Evolutionary conservation across 352 stramenopile genomes (phyloP), one percentile per base, ranked within the genome.

Genomic region (Peronospora destructor): DNA sequence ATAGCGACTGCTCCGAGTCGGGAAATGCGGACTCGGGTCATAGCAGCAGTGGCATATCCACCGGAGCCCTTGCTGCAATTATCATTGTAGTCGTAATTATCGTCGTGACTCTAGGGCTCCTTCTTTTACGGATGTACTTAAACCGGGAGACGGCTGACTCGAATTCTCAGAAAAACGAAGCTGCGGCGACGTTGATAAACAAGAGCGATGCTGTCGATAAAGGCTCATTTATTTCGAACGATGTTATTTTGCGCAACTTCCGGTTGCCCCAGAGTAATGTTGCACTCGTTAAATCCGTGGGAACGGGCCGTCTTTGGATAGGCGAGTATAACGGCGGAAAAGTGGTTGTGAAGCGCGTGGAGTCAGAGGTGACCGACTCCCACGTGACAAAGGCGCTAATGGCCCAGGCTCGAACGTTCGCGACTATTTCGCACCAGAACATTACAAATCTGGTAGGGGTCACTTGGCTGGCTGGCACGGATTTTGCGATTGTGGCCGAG

Each of bases 401-500:
- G 56, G 66, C 65, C 3, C 74, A 90, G 37, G 63, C 72, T 3
- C 61, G 66, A 29, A 61, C 59, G 25, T 54, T 89, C 5, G 66
- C 71, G 26, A 63, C 61, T 6, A 59, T 89, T 23, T 66, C 59
- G 16, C 80, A 91, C 26, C 66, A 70, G 8, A 88, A 85, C 38
- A 71, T 91, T 40, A 76, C 85, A 16, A 73, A 47, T 17, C 48
- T 89, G 12, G 51, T 85, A 14, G 80, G 80, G 8, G 73, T 89
- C 6, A 82, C 75, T 10, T 88, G 71, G 74, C 43, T 91, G 21
- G 69, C 72, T 19, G 77, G 78, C 11, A 87, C 76, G n/a, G 80
- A 91, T 56, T 89, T 88, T 32, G 68, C 72, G 5, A 64, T 86
- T 13, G 68, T 91, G 23, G 71, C 73, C 3, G 77, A 91, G 58